Evolutionary conservation across 2,329 filamentous ascomycete genomes (phyloP), one percentile per base, ranked within the genome.

Genomic region (Calonectria pseudoturangicola): DNA sequence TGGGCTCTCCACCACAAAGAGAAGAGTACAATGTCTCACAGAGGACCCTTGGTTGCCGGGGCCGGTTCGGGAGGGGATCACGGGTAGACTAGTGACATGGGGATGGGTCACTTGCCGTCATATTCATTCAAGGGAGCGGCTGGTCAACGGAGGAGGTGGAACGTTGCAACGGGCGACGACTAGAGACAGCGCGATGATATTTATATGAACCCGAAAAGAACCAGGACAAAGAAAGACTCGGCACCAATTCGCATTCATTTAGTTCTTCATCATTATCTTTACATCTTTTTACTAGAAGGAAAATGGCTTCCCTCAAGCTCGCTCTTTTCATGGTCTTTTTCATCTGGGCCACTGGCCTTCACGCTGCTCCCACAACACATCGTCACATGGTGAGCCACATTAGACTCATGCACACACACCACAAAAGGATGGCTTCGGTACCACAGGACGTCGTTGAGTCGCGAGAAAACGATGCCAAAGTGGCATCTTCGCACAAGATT

Each of bases 341-440:
- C 45, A 54, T 79, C 39, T 79, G 79, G 73, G 71, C 76, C 47
- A 70, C 77, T 18, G 66, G 75, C 28, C 68, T 78, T 2, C 67
- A 81, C 27, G 81, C 80, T 21, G 79, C 77, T 30, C 81, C 81
- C 21, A 64, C 78, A 13, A 68, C 71, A 16, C 74, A 72, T 66
- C 50, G 69, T 48, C 77, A 79, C 66, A 74, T 66, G 60, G 39
- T 36, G 10, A 28, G 75, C 36, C 76, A 80, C 51, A 66, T 65
- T 45, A 70, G 75, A 25, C 70, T 85, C 85, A 84, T 85, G 84
- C 77, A 79, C 80, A 71, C 84, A 78, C 70, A 72, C 36, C 72
- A 64, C 54, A 28, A 58, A 47, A 79, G 63, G 33, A 66, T 54
- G 9, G 60, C 58, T 6, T 48, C 21, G 0, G 54, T 54, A 16